phyloP scores from a whole-genome alignment of 768 basidiomycete species.

The Boletales sp. region DNA sequence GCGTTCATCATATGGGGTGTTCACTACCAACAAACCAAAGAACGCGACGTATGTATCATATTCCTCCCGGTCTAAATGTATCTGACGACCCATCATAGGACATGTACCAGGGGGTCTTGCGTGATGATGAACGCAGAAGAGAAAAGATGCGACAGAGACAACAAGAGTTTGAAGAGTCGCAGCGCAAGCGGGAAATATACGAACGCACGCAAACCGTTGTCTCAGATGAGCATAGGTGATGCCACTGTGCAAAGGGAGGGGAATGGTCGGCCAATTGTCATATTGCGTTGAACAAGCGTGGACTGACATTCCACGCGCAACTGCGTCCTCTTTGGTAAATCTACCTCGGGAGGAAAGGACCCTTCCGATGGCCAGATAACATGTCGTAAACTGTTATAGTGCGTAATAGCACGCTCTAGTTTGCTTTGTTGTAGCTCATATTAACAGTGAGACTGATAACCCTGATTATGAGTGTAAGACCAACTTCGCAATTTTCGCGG shows the following conservation, averaged over 20 bases:
- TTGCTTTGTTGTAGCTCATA: conserved; percentile 10
- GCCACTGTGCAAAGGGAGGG: not conserved
- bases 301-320: not conserved
- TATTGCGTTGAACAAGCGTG: not conserved
- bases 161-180: conserved; percentile 58
- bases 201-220: conserved; percentile 46
- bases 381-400: conserved; percentile 6
- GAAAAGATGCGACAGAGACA: conserved; percentile 69
- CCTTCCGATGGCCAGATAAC: not conserved
- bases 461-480: conserved; percentile 13
- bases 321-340: not conserved
- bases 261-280: too few relatives aligned
- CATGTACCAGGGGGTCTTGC: conserved; percentile 89
- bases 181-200: conserved; percentile 61
- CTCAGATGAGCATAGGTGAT: conserved; percentile 16
- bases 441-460: not conserved
- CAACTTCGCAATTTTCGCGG: conserved; percentile 11
- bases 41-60: conserved; percentile 60
- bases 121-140: conserved; percentile 78
- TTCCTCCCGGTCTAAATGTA: not conserved
- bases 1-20: conserved; percentile 82
- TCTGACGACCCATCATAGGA: conserved; percentile 43
- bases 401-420: conserved; percentile 9
- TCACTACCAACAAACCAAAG: conserved; percentile 79
- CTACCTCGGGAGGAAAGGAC: not conserved